These are phyloP conservation scores for Puccinellia tenuiflora DNA, from an alignment of 176 grass and related monocot genomes.

Conservation along the genomic window DNA sequence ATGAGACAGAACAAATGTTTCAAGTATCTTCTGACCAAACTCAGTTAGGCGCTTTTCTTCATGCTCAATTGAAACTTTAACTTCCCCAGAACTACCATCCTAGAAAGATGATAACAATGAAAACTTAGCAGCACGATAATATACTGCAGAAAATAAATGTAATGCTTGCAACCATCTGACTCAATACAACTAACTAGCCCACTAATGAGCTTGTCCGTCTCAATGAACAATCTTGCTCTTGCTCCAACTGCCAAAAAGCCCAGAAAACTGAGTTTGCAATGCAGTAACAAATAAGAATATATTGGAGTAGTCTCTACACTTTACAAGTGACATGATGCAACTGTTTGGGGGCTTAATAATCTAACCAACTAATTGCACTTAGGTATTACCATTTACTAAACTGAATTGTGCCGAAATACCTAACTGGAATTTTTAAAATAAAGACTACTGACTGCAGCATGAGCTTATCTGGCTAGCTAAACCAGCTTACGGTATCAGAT, in stretches of 20 bases:
- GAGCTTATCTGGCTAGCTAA: neutral
- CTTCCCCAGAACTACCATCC: constrained; percentile 79
- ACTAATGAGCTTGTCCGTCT: neutral
- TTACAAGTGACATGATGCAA: neutral
- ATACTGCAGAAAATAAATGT: constrained; percentile 18
- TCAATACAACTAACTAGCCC: neutral
- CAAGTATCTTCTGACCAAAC: constrained; percentile 84
- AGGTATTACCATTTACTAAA: neutral
- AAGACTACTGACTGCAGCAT: neutral
- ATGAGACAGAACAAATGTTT: constrained; percentile 81
- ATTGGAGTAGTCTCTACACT: neutral
- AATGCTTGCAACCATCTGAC: constrained; percentile 21
- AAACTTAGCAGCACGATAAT: constrained; percentile 5
- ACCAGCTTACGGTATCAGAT: neutral
- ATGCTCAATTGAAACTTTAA: constrained; percentile 80
- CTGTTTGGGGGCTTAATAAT: neutral
- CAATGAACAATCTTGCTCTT: neutral
- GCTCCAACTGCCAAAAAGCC: neutral
- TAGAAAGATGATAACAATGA: constrained; percentile 40
- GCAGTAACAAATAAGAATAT: neutral
- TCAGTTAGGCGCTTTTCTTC: constrained; percentile 79
- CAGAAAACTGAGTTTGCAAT: neutral
- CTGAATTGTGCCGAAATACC: neutral
- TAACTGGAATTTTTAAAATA: neutral
- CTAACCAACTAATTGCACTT: neutral